Base-by-base conservation (phyloP, 805 yeast genomes). In the Candida glaebosa region DNA sequence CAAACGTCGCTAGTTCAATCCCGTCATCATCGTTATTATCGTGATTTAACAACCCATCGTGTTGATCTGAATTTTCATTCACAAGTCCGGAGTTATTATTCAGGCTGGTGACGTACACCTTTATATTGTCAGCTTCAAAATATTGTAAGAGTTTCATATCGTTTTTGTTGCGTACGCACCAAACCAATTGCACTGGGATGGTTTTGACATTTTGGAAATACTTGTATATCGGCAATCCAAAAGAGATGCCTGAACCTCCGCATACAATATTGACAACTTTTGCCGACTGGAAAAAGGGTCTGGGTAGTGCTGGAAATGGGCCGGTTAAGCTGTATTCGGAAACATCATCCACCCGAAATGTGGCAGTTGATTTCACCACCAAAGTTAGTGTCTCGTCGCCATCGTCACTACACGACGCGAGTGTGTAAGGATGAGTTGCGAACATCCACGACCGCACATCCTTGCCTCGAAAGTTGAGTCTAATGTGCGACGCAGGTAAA, bases 161-260 rank as follows among this genome's bases (percentile, higher is more conserved):
- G 2, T 60, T 51, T 34, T 60, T 62, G 40, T 65, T 68, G 34
- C 73, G 61, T 0, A 77, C 63, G 17, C 79, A 63, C 91, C 91
- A 84, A 5, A 75, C 57, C 39, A 82, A 54, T 17, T 65, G 63
- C 14, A 35, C n/a, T 20, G 38, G 38, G 2, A 76, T 51, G 47
- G 58, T 16, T 1, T 46, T 47, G 52, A 57, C 6, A 3, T 39
- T 37, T 15, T 52, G 53, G 37, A 78, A 62, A 42, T 71, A 61
- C 36, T 69, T 67, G 51, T 67, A 74, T 1, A 81, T 32, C 0
- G 85, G 81, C 7, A 81, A 46, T 3, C 82, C 84, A 40, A 75
- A 75, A 0, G 89, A 80, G 8, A 84, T 73, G 1, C 91, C 90
- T 2, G 87, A 77, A 0, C 93, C 93, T 10, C 90, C 91, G 47